Conservation (phyloP, 2,329 filamentous ascomycete species). For the Fusarium sp. region DNA sequence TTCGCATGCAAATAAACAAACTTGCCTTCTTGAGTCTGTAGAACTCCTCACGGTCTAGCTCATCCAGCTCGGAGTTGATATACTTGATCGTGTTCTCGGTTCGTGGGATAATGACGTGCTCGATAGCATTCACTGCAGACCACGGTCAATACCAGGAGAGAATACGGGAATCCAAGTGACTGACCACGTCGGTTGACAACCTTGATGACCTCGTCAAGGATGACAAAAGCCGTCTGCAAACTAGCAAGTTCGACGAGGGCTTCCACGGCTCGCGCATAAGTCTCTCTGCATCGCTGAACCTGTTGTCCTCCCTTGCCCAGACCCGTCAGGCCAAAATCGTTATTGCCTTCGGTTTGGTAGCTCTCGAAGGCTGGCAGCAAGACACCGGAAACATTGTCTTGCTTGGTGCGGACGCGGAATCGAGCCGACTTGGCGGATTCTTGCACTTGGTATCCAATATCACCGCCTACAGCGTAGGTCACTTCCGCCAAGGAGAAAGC, state of each 20-base stretch:
- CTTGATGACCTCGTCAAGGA: slow-evolving; percentile 98
- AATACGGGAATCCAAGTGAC: not conserved
- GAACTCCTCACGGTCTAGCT: slow-evolving; percentile 97
- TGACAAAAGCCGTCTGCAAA: slow-evolving; percentile 96
- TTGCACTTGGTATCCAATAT: slow-evolving; percentile 96
- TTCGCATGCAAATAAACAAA: not conserved
- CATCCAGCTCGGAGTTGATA: slow-evolving; percentile 97
- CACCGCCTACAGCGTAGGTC: slow-evolving; percentile 93
- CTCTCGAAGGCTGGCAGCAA: slow-evolving; percentile 93
- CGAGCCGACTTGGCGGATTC: slow-evolving; percentile 93
- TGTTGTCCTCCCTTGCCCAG: slow-evolving; percentile 97
- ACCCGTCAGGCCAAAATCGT: slow-evolving; percentile 95
- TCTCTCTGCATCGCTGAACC: slow-evolving; percentile 92
- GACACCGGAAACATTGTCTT: slow-evolving; percentile 98
- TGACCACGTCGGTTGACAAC: slow-evolving; percentile 93
- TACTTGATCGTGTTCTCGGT: slow-evolving; percentile 99
- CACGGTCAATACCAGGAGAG: slow-evolving; percentile 4
- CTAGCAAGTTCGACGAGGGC: slow-evolving; percentile 94
- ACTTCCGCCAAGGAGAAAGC: slow-evolving; percentile 98
- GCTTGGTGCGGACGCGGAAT: slow-evolving; percentile 91
- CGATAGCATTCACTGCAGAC: slow-evolving; percentile 84
- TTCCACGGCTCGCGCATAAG: slow-evolving; percentile 94
- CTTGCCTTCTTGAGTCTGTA: slow-evolving; percentile 88
- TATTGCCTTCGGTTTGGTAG: slow-evolving; percentile 85
- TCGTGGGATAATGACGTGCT: slow-evolving; percentile 95